phyloP scores from a whole-genome alignment of 305 asterid species.

The Andrographis paniculata region DNA sequence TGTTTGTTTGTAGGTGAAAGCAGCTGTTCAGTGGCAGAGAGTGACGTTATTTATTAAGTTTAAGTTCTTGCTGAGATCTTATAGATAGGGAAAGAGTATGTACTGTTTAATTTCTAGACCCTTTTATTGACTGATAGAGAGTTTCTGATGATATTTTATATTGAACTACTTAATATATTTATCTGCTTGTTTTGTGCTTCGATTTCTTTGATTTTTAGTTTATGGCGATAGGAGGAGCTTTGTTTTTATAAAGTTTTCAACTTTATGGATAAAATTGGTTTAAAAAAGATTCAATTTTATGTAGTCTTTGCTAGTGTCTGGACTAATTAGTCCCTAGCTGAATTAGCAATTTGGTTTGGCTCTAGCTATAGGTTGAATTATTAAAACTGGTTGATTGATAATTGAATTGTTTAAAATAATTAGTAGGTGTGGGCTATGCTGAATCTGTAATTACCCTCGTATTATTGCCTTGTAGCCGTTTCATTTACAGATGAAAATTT shows the following conservation, averaged over 20 bases:
- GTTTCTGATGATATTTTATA: not conserved
- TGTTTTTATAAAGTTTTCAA: too few relatives aligned
- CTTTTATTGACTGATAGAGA: not conserved
- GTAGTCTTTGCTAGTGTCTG: too few relatives aligned
- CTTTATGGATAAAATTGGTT: too few relatives aligned
- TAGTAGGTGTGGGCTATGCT: slow-evolving; percentile 8
- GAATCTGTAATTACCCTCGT: slow-evolving; percentile 4
- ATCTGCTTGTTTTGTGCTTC: too few relatives aligned
- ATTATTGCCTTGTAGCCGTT: not conserved
- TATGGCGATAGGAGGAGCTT: too few relatives aligned
- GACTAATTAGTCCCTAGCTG: too few relatives aligned
- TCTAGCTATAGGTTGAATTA: not conserved
- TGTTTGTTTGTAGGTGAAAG: not conserved
- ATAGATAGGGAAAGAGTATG: slow-evolving; percentile 5
- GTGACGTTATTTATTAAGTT: not conserved
- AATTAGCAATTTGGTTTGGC: not conserved
- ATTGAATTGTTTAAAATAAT: slow-evolving; percentile 13
- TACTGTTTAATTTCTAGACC: not conserved
- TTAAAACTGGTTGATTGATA: slow-evolving; percentile 16
- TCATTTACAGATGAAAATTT: too few relatives aligned
- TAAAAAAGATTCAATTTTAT: too few relatives aligned
- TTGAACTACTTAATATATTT: too few relatives aligned
- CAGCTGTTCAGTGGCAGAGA: not conserved
- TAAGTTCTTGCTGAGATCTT: not conserved
- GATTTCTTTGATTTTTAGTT: too few relatives aligned